Evolutionary conservation across 2,329 filamentous ascomycete species (phyloP).

Genomic region (Microsporum ferrugineum): DNA sequence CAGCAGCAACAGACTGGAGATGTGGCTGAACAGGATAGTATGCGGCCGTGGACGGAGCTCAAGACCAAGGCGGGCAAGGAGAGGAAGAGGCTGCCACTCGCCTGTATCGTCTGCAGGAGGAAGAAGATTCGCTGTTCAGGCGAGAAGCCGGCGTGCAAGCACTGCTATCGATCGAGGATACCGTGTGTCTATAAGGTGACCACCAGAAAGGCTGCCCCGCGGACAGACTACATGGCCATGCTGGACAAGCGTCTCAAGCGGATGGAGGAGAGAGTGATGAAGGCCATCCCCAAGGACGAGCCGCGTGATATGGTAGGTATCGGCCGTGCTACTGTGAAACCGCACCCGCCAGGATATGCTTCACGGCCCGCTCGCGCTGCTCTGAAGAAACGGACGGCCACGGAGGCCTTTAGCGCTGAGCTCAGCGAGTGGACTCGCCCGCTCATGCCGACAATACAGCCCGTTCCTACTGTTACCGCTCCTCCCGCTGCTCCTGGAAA

Average conservation of each 20-base stretch:
- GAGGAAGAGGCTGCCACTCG: constrained; percentile 78
- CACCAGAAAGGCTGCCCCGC: constrained; percentile 79
- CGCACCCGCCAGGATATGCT: constrained; percentile 50
- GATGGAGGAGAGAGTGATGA: constrained; percentile 97
- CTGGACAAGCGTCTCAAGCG: constrained; percentile 87
- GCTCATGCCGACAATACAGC: background rate
- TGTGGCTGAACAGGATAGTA: constrained; percentile 44
- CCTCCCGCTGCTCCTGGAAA: constrained; percentile 31
- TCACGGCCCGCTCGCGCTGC: constrained; percentile 41
- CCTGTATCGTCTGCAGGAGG: constrained; percentile 86
- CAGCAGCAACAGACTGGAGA: background rate
- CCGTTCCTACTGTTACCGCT: constrained; percentile 16
- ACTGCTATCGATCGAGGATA: constrained; percentile 82
- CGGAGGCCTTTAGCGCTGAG: constrained; percentile 77
- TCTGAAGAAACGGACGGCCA: constrained; percentile 67
- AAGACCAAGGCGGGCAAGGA: constrained; percentile 94
- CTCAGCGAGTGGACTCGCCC: constrained; percentile 65
- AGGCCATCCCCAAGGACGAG: constrained; percentile 81
- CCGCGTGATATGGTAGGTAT: constrained; percentile 56
- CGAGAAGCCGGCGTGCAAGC: constrained; percentile 94
- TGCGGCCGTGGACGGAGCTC: constrained; percentile 65
- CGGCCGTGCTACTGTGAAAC: constrained; percentile 73
- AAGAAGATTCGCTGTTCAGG: constrained; percentile 98
- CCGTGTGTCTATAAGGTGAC: constrained; percentile 98
- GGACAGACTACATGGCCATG: constrained; percentile 99